phyloP scores from a whole-genome alignment of 352 stramenopile species.

The Pythium plurisporium region DNA sequence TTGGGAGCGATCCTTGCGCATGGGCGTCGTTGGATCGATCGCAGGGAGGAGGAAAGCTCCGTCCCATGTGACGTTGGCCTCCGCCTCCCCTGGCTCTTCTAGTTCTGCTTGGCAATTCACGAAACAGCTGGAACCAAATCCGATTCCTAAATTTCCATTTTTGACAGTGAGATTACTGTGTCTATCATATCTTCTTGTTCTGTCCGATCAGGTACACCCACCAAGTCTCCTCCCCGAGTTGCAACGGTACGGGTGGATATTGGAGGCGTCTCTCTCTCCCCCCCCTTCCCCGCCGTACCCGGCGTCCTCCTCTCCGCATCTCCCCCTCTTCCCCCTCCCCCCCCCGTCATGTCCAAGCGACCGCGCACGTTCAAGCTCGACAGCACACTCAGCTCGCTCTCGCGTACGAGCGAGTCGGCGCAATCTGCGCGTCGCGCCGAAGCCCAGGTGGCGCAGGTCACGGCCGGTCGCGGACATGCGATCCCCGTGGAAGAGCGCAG shows the following conservation, averaged over 20 bases:
- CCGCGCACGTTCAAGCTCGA: conserved; percentile 37
- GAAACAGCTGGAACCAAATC: background rate
- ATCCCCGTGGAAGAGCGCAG: conserved; percentile 69
- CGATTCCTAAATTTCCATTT: conserved; percentile 3
- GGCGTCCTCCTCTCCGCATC: background rate
- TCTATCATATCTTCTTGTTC: too few species aligned
- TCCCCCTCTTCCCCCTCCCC: background rate
- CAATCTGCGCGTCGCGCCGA: conserved; percentile 71
- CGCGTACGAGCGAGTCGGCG: conserved; percentile 70
- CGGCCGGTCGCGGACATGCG: conserved; percentile 59
- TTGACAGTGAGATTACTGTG: too few species aligned
- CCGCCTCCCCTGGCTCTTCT: background rate
- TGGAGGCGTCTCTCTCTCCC: too few species aligned
- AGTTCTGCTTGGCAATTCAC: conserved; percentile 1
- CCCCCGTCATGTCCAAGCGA: conserved; percentile 59
- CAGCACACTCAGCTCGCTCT: conserved; percentile 73
- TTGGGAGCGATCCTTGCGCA: too few species aligned
- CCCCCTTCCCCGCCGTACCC: background rate
- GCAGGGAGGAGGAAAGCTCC: background rate
- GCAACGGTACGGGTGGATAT: too few species aligned
- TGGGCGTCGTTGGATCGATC: background rate
- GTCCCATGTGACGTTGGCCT: conserved; percentile 1
- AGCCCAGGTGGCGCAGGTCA: conserved; percentile 67
- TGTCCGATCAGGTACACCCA: too few species aligned
- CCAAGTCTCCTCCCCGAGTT: too few species aligned